Percentiles rank a stretch among this genome's conserved stretches.
Evolutionary conservation across 1,284 basidiomycete genomes (phyloP).

Genomic region (Ceratobasidium papillatum): DNA sequence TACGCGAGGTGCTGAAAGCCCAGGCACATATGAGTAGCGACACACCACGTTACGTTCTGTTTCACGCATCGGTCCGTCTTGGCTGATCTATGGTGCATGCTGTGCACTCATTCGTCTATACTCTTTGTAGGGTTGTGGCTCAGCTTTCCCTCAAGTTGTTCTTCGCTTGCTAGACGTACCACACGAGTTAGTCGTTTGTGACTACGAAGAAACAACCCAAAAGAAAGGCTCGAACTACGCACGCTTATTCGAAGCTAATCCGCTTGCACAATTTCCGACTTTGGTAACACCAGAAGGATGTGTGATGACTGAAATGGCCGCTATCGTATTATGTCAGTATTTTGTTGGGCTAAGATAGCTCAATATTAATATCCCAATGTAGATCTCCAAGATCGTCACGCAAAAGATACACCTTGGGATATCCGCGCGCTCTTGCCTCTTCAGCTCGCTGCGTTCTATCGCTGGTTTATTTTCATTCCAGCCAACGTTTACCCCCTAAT

Average conservation of each 20-base stretch:
- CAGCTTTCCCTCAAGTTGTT: conserved; percentile 13
- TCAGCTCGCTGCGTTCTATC: conserved; percentile 43
- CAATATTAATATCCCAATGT: neutral
- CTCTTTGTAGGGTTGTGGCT: conserved; percentile 3
- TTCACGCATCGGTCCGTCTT: conserved; percentile 15
- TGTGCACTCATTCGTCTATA: neutral
- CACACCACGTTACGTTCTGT: conserved; percentile 14
- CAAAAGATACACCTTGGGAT: conserved; percentile 41
- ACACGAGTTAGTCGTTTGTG: conserved; percentile 41
- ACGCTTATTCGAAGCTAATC: conserved; percentile 42
- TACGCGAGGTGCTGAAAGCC: neutral
- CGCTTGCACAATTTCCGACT: conserved; percentile 45
- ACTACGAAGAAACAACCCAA: conserved; percentile 39
- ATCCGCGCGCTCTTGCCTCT: conserved; percentile 19
- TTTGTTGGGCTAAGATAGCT: too few relatives aligned
- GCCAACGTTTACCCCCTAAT: conserved; percentile 42
- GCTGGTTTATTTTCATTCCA: conserved; percentile 43
- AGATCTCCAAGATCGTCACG: conserved; percentile 43
- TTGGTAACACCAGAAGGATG: conserved; percentile 43
- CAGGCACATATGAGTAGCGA: neutral
- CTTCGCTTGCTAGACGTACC: conserved; percentile 40
- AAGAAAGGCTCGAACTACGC: conserved; percentile 39
- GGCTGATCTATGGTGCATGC: neutral
- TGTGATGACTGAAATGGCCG: conserved; percentile 44
- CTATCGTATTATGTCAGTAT: conserved; percentile 43